phyloP scores from a whole-genome alignment of 192 early-diverging fungal species.

The Coemansia sp. region DNA sequence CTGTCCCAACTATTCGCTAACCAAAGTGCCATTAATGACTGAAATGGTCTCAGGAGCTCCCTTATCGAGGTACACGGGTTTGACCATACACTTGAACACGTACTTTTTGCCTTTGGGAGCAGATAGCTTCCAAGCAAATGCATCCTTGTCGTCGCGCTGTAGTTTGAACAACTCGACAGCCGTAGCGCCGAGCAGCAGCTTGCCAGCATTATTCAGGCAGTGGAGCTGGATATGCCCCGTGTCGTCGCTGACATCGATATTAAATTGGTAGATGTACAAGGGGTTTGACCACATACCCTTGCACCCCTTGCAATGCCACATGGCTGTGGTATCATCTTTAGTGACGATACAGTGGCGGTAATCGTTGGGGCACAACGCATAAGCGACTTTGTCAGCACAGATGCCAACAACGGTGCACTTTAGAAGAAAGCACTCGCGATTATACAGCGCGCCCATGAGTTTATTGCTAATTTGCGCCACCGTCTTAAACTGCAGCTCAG shows the following conservation, averaged over 20 bases:
- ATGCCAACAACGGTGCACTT: slow-evolving; percentile 77
- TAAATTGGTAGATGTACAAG: slow-evolving; percentile 80
- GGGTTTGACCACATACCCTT: slow-evolving; percentile 66
- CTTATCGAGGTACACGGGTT: slow-evolving; percentile 76
- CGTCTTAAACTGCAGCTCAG: slow-evolving; percentile 59
- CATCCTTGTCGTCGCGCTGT: slow-evolving; percentile 49
- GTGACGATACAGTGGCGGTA: slow-evolving; percentile 88
- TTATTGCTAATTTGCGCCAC: slow-evolving; percentile 67
- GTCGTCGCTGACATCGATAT: slow-evolving; percentile 69
- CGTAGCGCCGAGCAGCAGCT: slow-evolving; percentile 62
- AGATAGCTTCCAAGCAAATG: slow-evolving; percentile 55
- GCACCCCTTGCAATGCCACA: slow-evolving; percentile 94
- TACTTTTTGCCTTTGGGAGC: slow-evolving; percentile 67
- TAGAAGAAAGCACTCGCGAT: slow-evolving; percentile 72
- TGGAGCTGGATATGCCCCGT: slow-evolving; percentile 77
- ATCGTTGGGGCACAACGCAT: slow-evolving; percentile 78
- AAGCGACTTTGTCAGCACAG: slow-evolving; percentile 62
- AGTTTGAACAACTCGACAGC: slow-evolving; percentile 68
- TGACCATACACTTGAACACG: slow-evolving; percentile 73
- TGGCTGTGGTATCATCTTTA: slow-evolving; percentile 54
- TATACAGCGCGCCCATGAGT: slow-evolving; percentile 63
- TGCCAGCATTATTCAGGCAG: slow-evolving; percentile 81
- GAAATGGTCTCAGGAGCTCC: slow-evolving; percentile 51
- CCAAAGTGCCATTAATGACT: slow-evolving; percentile 46
- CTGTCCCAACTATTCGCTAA: slow-evolving; percentile 40